phyloP scores from a whole-genome alignment of 371 early-diverging fungal genomes.

The Mortierella sp. region DNA sequence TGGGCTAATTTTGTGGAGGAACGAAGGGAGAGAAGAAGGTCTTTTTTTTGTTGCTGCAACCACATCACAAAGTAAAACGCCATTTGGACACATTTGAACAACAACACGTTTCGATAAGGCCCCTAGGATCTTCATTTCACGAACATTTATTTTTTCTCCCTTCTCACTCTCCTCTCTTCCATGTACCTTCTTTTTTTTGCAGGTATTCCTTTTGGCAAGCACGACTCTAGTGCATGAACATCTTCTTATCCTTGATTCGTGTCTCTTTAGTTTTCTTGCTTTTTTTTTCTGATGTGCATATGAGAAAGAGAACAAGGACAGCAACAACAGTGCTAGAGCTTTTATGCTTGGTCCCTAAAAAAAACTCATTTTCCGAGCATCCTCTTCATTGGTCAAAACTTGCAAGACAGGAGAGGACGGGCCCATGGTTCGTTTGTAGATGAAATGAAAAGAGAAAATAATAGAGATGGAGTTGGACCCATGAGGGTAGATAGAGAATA shows the following conservation, averaged over 20 bases:
- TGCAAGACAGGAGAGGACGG: not conserved
- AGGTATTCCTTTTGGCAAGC: too few species aligned
- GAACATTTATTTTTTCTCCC: not conserved
- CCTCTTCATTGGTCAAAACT: not conserved
- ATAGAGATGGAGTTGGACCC: not conserved
- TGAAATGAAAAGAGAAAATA: not conserved
- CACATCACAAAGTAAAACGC: not conserved
- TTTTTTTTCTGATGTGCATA: not conserved
- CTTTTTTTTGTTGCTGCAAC: not conserved
- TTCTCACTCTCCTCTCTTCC: not conserved
- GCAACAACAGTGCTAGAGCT: not conserved
- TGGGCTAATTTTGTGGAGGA: not conserved
- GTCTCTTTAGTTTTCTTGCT: not conserved
- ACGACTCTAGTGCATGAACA: not conserved
- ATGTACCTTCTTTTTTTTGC: too few species aligned
- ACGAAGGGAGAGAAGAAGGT: not conserved
- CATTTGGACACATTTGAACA: not conserved
- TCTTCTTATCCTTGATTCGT: not conserved
- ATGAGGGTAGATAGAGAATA: not conserved
- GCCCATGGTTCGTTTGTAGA: not conserved
- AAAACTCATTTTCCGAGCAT: not conserved
- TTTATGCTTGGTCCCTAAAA: not conserved
- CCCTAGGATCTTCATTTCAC: slow-evolving; percentile 9
- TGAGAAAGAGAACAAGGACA: not conserved
- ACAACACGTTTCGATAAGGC: not conserved